Conservation (phyloP, 169 alveolate genomes). For the Cryptosporidium parvum region DNA sequence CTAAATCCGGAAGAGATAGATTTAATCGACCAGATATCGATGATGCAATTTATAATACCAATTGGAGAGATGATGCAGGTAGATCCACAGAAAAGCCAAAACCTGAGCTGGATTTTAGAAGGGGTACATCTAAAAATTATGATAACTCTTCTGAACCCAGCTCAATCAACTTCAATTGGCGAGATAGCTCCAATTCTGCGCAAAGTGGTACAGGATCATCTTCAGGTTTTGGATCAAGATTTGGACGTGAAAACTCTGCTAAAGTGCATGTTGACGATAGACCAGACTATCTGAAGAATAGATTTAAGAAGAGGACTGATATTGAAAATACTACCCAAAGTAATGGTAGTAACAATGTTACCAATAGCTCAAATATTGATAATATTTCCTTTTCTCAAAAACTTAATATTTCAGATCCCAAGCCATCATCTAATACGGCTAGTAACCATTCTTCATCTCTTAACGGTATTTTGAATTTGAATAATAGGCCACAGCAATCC, state of each 20-base stretch:
- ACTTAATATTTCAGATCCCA: constrained; percentile 2
- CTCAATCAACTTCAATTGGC: constrained; percentile 39
- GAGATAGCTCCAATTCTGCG: constrained; percentile 22
- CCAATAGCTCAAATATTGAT: background rate
- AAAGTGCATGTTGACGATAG: constrained; percentile 50
- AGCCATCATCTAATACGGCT: background rate
- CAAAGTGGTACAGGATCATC: constrained; percentile 3
- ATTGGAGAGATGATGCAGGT: constrained; percentile 64
- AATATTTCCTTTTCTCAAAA: background rate
- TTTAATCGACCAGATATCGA: constrained; percentile 45
- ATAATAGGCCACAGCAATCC: background rate
- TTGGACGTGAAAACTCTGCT: constrained; percentile 7
- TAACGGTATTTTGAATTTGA: background rate
- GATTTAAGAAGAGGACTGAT: constrained; percentile 42
- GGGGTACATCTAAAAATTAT: constrained; percentile 19
- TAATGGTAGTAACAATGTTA: background rate
- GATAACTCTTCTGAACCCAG: background rate
- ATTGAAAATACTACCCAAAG: background rate
- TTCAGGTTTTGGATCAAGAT: constrained; percentile 39
- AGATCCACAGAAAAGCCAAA: constrained; percentile 33
- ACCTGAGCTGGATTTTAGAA: constrained; percentile 40
- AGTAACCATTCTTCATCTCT: background rate
- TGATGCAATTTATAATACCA: constrained; percentile 28
- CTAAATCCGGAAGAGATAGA: background rate
- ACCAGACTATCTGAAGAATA: constrained; percentile 61